Evolutionary conservation across 2,329 filamentous ascomycete species (phyloP).

Genomic region (Arachnomyces sp.): DNA sequence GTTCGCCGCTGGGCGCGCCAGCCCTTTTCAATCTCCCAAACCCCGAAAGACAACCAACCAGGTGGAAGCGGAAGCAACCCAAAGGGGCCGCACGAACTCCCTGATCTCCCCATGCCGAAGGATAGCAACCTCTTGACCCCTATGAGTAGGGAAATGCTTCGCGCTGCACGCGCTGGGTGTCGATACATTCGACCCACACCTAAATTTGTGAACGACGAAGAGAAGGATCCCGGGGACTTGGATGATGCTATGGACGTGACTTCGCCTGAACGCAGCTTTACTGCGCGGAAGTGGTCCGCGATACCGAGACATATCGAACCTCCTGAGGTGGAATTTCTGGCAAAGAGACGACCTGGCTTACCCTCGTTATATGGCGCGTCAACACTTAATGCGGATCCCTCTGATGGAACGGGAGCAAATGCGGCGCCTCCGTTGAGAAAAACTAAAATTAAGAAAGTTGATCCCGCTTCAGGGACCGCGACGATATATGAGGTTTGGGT

Average conservation of each 20-base stretch:
- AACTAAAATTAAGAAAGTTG: conserved; percentile 70
- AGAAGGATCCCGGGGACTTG: conserved; percentile 27
- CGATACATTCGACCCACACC: conserved; percentile 64
- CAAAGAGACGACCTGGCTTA: conserved; percentile 54
- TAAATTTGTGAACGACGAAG: conserved; percentile 27
- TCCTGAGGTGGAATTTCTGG: conserved; percentile 55
- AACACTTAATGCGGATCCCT: conserved; percentile 19
- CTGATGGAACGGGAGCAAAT: conserved; percentile 18
- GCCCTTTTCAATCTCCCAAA: conserved; percentile 60
- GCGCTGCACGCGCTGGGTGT: conserved; percentile 68
- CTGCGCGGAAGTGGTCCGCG: conserved; percentile 51
- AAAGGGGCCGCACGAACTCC: conserved; percentile 33
- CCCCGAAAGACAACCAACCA: conserved; percentile 54
- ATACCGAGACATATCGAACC: conserved; percentile 51
- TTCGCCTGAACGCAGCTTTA: conserved; percentile 43
- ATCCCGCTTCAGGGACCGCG: conserved; percentile 68
- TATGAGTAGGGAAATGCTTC: conserved; percentile 74
- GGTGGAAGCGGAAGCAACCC: conserved; percentile 20
- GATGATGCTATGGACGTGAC: conserved; percentile 24
- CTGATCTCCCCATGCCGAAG: conserved; percentile 80
- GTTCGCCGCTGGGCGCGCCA: conserved; percentile 84
- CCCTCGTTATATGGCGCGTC: conserved; percentile 42
- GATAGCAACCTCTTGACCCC: conserved; percentile 70
- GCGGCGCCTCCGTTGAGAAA: conserved; percentile 57
- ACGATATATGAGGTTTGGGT: conserved; percentile 79